Base-by-base conservation (phyloP, 108 stramenopile genomes). In the Phaeodactylum tricornutum region DNA sequence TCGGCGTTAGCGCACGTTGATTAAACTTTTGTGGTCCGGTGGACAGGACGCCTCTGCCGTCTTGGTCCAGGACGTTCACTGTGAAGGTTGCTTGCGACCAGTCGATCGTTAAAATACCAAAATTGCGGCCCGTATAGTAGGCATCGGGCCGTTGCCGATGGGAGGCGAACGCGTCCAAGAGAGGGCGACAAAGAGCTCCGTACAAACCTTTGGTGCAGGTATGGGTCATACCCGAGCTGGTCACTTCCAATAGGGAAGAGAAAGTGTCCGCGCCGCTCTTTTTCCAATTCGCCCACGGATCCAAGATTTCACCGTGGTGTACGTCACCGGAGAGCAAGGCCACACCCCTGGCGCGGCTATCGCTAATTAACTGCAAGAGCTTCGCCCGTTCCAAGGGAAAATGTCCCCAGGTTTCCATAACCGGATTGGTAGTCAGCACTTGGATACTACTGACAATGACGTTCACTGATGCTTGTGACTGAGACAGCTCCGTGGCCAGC, bases 381-480 rank as follows among this genome's bases (percentile, higher is more conserved):
- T 71, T 62, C 17, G 49, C 31, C 51, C 78, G 71, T 41, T 81
- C 84, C 7, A 33, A 27, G 2, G 89, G 87, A 69, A 89, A 91
- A 21, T 91, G 88, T 39, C 83, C 85, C 93, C 93, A 94, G 6
- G 65, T 62, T 45, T 94, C 93, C 59, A 87, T 74, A 40, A 77
- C 60, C 15, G 88, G 82, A 61, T 91, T 89, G 14, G 86, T 84
- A 16, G 84, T 79, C 42, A 86, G 61, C 0, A 92, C 74, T 59
- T 91, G 89, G 37, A 94, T 71, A 15, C 66, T 66, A 36, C 84
- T 84, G 0, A 85, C 80, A 21, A 94, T 47, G 7, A 90, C 41
- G 38, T 71, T 58, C 7, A 90, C 25, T 37, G 74, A 63, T 21
- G 80, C 68, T 16, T 45, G 29, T 17, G 53, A 34, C 26, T 53